Percentiles rank a stretch among this genome's conserved stretches.
Conservation (phyloP, 2,329 filamentous ascomycete species). For the Metarhizium guizhouense region DNA sequence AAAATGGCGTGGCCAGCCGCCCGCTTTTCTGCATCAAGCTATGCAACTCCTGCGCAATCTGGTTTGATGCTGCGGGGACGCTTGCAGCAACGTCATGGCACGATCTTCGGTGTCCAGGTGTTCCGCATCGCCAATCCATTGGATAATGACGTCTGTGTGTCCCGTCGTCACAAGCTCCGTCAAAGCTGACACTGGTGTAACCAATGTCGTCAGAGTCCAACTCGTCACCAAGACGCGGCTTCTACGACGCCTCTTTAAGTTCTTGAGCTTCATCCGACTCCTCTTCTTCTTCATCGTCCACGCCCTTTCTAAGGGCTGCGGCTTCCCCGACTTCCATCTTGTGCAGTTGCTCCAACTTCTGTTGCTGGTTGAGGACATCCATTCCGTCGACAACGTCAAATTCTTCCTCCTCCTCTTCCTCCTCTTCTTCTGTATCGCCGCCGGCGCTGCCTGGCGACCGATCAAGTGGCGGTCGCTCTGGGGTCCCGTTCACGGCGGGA, state of each 20-base stretch:
- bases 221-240: conserved; percentile 11
- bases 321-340: conserved; percentile 53
- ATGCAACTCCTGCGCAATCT: not conserved
- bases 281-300: conserved; percentile 30
- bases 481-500: conserved; percentile 8
- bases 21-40: not conserved
- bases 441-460: conserved; percentile 23
- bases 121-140: not conserved
- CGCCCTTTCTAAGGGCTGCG: conserved; percentile 34
- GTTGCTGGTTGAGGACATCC: conserved; percentile 34
- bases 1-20: not conserved
- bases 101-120: not conserved
- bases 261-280: conserved; percentile 19
- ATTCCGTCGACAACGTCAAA: conserved; percentile 37
- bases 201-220: not conserved
- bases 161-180: not conserved
- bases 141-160: not conserved
- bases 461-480: conserved; percentile 14
- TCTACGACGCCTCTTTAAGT: conserved; percentile 23
- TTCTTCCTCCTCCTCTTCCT: conserved; percentile 29
- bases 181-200: not conserved
- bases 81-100: not conserved
- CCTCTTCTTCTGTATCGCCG: conserved; percentile 31
- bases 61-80: not conserved
- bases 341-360: conserved; percentile 44